Conservation (phyloP, 2,329 filamentous ascomycete species). For the Paecilomyces sp. region DNA sequence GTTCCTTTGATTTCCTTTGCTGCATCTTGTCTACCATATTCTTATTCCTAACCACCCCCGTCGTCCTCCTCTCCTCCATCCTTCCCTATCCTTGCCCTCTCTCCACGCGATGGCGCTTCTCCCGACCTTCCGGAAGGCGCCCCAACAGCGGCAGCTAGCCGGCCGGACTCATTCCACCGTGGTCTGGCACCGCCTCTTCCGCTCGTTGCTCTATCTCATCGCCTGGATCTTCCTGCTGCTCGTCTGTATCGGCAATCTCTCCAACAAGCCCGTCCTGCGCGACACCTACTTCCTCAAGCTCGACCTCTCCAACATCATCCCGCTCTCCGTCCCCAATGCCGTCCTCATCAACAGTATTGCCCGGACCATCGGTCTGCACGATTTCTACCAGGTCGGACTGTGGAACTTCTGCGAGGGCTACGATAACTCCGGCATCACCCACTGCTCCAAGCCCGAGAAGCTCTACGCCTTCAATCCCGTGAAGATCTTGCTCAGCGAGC, state of each 20-base stretch:
- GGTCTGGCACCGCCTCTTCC: conserved; percentile 55
- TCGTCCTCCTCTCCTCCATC: background rate
- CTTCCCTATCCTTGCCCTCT: background rate
- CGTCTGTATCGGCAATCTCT: conserved; percentile 70
- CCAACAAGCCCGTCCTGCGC: conserved; percentile 53
- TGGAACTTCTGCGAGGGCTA: conserved; percentile 94
- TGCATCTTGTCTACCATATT: background rate
- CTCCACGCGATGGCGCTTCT: conserved; percentile 17
- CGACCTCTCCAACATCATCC: conserved; percentile 75
- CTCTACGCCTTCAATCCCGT: conserved; percentile 93
- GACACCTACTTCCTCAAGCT: conserved; percentile 79
- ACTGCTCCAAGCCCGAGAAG: conserved; percentile 61
- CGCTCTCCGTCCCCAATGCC: conserved; percentile 62
- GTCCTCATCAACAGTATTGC: conserved; percentile 80
- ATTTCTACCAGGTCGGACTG: conserved; percentile 88
- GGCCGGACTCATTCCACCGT: conserved; percentile 24
- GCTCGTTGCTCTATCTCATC: conserved; percentile 64
- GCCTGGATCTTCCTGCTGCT: conserved; percentile 73
- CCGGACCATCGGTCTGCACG: conserved; percentile 76
- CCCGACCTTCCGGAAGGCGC: conserved; percentile 18
- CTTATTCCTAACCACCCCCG: background rate
- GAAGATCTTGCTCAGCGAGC: conserved; percentile 67
- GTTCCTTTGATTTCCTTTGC: background rate
- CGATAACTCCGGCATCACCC: conserved; percentile 58
- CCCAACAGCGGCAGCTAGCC: conserved; percentile 16